Evolutionary conservation across 345 rosid genomes (phyloP).

Genomic region (Gossypium rotundifolium): DNA sequence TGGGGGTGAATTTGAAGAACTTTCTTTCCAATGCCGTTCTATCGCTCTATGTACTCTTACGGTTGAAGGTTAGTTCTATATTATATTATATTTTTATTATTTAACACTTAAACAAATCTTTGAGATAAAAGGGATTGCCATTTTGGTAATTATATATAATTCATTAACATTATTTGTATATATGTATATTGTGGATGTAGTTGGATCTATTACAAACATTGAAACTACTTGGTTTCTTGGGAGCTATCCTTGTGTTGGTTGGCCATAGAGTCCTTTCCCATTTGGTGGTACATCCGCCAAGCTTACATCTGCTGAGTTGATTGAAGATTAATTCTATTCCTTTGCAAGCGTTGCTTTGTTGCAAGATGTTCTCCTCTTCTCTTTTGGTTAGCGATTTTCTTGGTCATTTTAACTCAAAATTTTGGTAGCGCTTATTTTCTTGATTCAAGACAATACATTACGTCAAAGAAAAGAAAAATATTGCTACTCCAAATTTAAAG

Average conservation of each 20-base stretch:
- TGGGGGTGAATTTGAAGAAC: too few relatives aligned
- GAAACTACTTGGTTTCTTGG: constrained; percentile 69
- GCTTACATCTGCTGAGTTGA: constrained; percentile 62
- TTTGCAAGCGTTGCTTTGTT: not conserved
- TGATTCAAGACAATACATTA: not conserved
- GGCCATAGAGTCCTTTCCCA: constrained; percentile 87
- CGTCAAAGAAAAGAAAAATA: not conserved
- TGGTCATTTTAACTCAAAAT: not conserved
- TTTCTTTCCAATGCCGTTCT: too few relatives aligned
- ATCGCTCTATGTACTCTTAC: too few relatives aligned
- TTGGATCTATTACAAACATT: constrained; percentile 89
- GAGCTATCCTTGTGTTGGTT: constrained; percentile 67
- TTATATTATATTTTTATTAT: too few relatives aligned
- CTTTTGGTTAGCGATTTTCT: not conserved
- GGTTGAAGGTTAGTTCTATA: too few relatives aligned
- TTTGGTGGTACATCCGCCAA: constrained; percentile 70
- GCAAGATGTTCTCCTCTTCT: not conserved
- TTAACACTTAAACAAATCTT: too few relatives aligned
- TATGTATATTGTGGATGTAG: too few relatives aligned
- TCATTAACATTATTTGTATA: too few relatives aligned
- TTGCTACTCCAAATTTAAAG: too few relatives aligned
- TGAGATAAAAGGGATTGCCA: too few relatives aligned
- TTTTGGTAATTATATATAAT: too few relatives aligned
- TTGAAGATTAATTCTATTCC: not conserved
- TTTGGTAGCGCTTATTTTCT: constrained; percentile 1